Evolutionary conservation across 169 alveolate species (phyloP), one percentile per base, ranked within the genome.

Genomic region (Plasmodium vinckei): DNA sequence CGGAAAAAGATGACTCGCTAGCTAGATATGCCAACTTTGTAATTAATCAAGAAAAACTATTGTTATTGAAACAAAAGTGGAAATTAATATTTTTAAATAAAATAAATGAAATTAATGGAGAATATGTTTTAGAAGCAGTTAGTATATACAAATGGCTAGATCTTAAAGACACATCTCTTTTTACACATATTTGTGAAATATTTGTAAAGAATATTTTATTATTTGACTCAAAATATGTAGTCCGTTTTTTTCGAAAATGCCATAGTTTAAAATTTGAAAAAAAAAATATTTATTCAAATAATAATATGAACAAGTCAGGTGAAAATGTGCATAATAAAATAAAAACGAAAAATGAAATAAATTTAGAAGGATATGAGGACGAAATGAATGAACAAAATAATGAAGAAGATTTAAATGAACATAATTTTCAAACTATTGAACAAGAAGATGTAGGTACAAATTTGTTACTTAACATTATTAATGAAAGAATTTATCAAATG

Each of bases 101-200:
- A 53, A 44, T 82, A 47, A 82, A 67, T 46, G 90, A 82, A 70
- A 69, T 82, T 1, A 68, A 33, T 17, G 47, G 39, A 13, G 46
- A 82, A 1, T 51, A 42, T 39, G 84, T 65, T 42, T 46, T 82
- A 56, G n/a, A 59, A 17, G 23, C 90, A 15, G 84, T 82, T 6
- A 33, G 56, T 25, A 68, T 82, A 19, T 47, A 56, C 7, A 82
- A 67, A 21, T 82, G 90, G 90, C 9, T 82, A 12, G 64, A 82
- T 12, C 3, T 82, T 25, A 67, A 70, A 15, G 75, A 51, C 13
- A 4, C 15, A 10, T 82, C 60, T 44, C n/a, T 82, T 39, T 82
- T 65, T 67, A 39, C 44, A 15, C 90, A 82, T 59, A 67, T 82
- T n/a, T 82, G 90, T 46, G 84, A 82, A 54, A 70, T 71, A 12